These are phyloP conservation scores for Camillea tinctor DNA, from an alignment of 2,329 filamentous ascomycete species.

Conservation along the genomic window DNA sequence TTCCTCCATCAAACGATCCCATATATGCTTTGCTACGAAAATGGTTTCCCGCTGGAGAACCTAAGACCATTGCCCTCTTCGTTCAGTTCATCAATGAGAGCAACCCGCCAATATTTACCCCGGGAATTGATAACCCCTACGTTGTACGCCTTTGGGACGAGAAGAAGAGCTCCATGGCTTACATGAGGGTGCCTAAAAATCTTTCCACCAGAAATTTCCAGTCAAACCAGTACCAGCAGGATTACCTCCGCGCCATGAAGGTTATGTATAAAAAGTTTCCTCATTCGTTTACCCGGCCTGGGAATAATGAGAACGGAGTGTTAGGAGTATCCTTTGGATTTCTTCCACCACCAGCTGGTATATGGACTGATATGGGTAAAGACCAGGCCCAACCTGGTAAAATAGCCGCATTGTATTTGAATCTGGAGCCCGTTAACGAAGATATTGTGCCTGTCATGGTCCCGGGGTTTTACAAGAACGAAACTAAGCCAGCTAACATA, in stretches of 20 bases:
- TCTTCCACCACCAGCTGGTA: not conserved
- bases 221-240: conserved; percentile 20
- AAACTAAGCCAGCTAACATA: not conserved
- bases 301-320: no score
- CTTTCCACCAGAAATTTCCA: conserved; percentile 2
- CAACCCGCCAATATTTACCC: conserved; percentile 8
- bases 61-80: conserved; percentile 11
- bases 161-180: conserved; percentile 10
- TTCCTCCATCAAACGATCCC: conserved; percentile 1
- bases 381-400: not conserved
- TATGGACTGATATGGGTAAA: conserved; percentile 4
- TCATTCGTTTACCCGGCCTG: conserved; percentile 8
- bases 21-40: conserved; percentile 8
- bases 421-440: not conserved
- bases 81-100: conserved; percentile 15
- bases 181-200: conserved; percentile 22
- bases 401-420: conserved; percentile 8
- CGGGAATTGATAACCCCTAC: conserved; percentile 3
- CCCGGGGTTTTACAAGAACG: conserved; percentile 9
- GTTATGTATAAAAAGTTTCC: conserved; percentile 4
- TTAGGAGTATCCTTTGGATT: not conserved
- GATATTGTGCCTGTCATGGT: conserved; percentile 9
- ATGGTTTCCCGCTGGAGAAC: conserved; percentile 4
- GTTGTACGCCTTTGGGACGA: conserved; percentile 17
- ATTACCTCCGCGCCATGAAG: conserved; percentile 20